Percentiles rank a stretch among this genome's conserved stretches.
Evolutionary conservation across 1,284 basidiomycete species (phyloP).

Genomic region (Tylopilus orsonianus): DNA sequence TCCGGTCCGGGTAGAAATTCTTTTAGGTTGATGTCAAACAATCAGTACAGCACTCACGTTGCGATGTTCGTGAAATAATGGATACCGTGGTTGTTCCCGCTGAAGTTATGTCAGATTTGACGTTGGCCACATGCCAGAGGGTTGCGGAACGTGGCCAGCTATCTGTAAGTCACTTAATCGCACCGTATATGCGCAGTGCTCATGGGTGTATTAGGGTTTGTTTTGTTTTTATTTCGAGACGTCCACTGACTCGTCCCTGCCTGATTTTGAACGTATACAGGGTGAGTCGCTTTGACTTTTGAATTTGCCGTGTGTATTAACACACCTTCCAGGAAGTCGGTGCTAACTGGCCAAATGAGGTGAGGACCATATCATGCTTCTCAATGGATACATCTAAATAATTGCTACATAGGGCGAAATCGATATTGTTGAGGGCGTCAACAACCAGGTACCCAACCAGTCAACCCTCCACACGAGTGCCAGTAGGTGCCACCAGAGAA

Average conservation of each 20-base stretch:
- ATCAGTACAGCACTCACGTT: slow-evolving; percentile 35
- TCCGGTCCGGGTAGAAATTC: slow-evolving; percentile 38
- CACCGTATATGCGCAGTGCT: neutral
- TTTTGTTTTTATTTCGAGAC: neutral
- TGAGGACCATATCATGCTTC: neutral
- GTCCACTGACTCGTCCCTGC: neutral
- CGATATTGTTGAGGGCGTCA: slow-evolving; percentile 71
- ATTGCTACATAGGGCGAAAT: slow-evolving; percentile 45
- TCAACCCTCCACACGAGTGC: slow-evolving; percentile 62
- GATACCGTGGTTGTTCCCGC: too few relatives aligned
- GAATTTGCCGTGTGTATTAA: neutral
- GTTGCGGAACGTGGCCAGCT: slow-evolving; percentile 43
- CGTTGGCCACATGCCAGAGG: slow-evolving; percentile 39
- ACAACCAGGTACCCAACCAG: slow-evolving; percentile 53
- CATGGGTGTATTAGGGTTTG: slow-evolving; percentile 19
- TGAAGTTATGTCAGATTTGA: slow-evolving; percentile 30
- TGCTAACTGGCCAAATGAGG: slow-evolving; percentile 18
- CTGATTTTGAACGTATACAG: slow-evolving; percentile 5
- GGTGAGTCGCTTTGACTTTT: slow-evolving; percentile 8
- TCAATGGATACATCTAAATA: neutral
- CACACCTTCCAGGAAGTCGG: slow-evolving; percentile 19
- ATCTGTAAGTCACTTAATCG: slow-evolving; percentile 23
- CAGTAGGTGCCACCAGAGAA: slow-evolving; percentile 11
- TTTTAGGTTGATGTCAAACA: slow-evolving; percentile 36
- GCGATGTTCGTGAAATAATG: slow-evolving; percentile 32